phyloP scores from a whole-genome alignment of 2,329 filamentous ascomycete species.

The Pestalotiopsis sp. region DNA sequence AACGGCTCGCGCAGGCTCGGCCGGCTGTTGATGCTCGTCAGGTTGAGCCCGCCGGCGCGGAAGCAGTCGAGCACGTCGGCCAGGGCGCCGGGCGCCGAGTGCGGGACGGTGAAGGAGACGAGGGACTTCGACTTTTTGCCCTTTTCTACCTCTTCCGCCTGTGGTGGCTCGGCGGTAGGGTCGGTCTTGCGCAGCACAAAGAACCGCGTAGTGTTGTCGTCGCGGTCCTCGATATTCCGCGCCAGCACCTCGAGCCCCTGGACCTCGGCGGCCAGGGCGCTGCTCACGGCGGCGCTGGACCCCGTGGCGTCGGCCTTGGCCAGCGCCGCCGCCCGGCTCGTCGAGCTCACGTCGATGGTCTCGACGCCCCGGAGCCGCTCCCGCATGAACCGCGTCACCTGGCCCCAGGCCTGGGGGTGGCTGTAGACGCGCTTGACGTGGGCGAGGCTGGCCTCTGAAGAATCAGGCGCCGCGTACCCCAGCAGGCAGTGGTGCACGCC shows the following conservation, averaged over 20 bases:
- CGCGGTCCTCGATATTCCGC: conserved; percentile 69
- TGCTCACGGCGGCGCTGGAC: conserved; percentile 76
- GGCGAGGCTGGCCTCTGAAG: conserved; percentile 49
- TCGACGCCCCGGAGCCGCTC: conserved; percentile 74
- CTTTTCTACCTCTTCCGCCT: too few species aligned
- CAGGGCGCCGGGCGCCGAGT: conserved; percentile 77
- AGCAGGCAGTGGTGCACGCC: conserved; percentile 88
- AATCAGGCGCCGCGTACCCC: conserved; percentile 42
- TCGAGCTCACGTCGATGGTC: conserved; percentile 79
- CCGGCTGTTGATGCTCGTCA: conserved; percentile 88
- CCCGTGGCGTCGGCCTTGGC: conserved; percentile 62
- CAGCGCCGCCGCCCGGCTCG: conserved; percentile 81
- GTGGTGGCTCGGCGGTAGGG: neutral
- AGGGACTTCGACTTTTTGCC: too few species aligned
- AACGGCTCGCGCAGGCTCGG: conserved; percentile 77
- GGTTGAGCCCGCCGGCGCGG: conserved; percentile 70
- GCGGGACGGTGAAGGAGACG: conserved; percentile 81
- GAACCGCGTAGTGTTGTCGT: conserved; percentile 80
- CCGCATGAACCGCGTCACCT: conserved; percentile 78
- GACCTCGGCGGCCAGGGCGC: conserved; percentile 69
- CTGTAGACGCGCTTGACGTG: conserved; percentile 81
- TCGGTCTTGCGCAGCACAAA: conserved; percentile 57
- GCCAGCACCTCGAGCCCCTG: conserved; percentile 72
- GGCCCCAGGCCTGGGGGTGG: conserved; percentile 93
- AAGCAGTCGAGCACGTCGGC: conserved; percentile 83